Base-by-base conservation (phyloP, 139 green algal species). In the Haematococcus sp. region DNA sequence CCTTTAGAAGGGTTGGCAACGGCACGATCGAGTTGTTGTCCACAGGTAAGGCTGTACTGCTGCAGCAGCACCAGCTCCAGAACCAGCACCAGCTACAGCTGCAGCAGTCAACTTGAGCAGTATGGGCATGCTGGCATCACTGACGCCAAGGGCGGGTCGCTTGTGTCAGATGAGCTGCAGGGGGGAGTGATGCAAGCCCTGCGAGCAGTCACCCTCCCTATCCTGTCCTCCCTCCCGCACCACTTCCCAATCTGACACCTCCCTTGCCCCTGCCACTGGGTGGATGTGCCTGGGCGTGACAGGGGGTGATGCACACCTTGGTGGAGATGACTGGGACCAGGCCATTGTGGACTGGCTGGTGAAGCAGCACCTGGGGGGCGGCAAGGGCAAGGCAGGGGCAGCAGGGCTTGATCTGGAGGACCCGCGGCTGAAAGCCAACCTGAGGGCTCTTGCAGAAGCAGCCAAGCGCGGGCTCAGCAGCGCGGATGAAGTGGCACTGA, bases 301-400 rank as follows among this genome's bases (percentile, higher is more conserved):
- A 89, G 84, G 91, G 4, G 93, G 93, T 30, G 92, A 98, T 68
- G 54, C 88, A 4, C 81, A 89, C 70, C 78, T 97, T 34, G 93
- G 93, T 7, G 93, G 93, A 2, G 93, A 97, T 61, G 93, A 97
- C 74, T 96, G 88, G 83, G 92, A 97, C 56, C 77, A 79, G 13
- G 82, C 73, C 5, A 89, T 97, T 25, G 73, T 88, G 40, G 15
- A 77, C 9, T 95, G 87, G 86, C 70, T 97, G 3, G 46, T 74
- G 15, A 40, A 69, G 1, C 59, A 88, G 9, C 82, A 91, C 70
- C 77, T 95, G 49, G 11, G 15, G 16, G 4, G 7, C 49, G 52
- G 43, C 11, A 49, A 49, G 40, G 40, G 40, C 40, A 49, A 49
- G 40, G 40, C 40, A 11, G 40, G 7, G 40, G 40, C 40, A 19